Percentiles rank a stretch among this genome's conserved stretches.
phyloP scores from a whole-genome alignment of 805 yeast genomes.

The Danielia oregonensis region DNA sequence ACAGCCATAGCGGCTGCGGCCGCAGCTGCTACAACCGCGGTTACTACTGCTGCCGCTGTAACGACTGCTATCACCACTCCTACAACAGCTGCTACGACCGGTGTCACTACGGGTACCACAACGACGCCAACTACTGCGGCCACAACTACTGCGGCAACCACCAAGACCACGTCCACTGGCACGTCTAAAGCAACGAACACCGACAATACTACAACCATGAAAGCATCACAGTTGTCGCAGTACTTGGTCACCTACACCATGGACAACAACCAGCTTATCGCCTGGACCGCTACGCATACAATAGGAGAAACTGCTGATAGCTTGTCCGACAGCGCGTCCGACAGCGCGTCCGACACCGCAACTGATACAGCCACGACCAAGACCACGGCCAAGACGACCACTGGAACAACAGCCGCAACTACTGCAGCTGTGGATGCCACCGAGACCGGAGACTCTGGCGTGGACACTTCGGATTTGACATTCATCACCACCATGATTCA shows the following conservation, averaged over 20 bases:
- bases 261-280: constrained; percentile 14
- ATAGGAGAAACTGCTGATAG: constrained; percentile 2
- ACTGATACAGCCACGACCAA: constrained; percentile 9
- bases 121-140: constrained; percentile 13
- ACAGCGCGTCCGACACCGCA: neutral
- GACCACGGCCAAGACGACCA: constrained; percentile 5
- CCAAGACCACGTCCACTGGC: constrained; percentile 9
- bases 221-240: constrained; percentile 11
- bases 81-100: constrained; percentile 7
- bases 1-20: constrained; percentile 2
- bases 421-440: constrained; percentile 14
- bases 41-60: constrained; percentile 12
- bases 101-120: constrained; percentile 9
- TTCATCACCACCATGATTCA: constrained; percentile 31
- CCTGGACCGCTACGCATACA: constrained; percentile 17
- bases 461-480: constrained; percentile 19
- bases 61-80: constrained; percentile 4
- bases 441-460: constrained; percentile 10
- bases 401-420: constrained; percentile 14
- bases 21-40: constrained; percentile 8
- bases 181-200: constrained; percentile 9
- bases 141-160: constrained; percentile 10
- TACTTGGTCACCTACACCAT: constrained; percentile 12
- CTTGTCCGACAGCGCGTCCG: constrained; percentile 1
- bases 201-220: constrained; percentile 15